These are phyloP conservation scores for Neonectria punicea DNA, from an alignment of 2,329 filamentous ascomycete species.

Conservation along the genomic window DNA sequence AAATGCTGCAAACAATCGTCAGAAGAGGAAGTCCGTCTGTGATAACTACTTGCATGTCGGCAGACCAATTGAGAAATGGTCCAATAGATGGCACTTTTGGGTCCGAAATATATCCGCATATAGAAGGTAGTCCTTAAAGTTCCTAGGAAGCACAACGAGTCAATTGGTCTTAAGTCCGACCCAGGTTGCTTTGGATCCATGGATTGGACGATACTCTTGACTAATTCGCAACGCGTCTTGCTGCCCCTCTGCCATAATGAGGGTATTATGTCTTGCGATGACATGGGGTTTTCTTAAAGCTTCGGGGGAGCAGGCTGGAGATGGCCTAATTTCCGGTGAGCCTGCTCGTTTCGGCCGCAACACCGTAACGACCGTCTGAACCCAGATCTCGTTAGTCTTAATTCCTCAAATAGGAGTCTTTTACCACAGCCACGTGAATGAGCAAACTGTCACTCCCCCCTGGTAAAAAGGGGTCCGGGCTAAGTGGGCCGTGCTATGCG, in stretches of 20 bases:
- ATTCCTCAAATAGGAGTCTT: slow-evolving; percentile 1
- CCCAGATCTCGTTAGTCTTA: not conserved
- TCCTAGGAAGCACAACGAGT: not conserved
- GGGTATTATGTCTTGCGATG: not conserved
- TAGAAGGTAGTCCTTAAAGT: not conserved
- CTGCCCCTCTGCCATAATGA: not conserved
- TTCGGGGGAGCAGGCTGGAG: not conserved
- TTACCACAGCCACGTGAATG: slow-evolving; percentile 5
- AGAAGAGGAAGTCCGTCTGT: not conserved
- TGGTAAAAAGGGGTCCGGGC: not conserved
- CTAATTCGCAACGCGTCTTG: no score
- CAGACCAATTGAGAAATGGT: not conserved
- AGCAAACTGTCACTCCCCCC: not conserved
- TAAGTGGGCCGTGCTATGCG: not conserved
- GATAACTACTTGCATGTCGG: not conserved
- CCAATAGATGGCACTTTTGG: not conserved
- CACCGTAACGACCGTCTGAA: slow-evolving; percentile 6
- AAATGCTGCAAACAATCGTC: not conserved
- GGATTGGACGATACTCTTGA: not conserved
- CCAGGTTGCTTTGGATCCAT: not conserved
- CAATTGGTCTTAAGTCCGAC: not conserved
- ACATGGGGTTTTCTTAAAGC: not conserved
- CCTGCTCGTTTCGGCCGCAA: slow-evolving; percentile 6
- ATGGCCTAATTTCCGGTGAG: slow-evolving; percentile 10
- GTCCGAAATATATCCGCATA: not conserved